Evolutionary conservation across 139 green algal genomes (phyloP).

Genomic region (Chloropicon primus): DNA sequence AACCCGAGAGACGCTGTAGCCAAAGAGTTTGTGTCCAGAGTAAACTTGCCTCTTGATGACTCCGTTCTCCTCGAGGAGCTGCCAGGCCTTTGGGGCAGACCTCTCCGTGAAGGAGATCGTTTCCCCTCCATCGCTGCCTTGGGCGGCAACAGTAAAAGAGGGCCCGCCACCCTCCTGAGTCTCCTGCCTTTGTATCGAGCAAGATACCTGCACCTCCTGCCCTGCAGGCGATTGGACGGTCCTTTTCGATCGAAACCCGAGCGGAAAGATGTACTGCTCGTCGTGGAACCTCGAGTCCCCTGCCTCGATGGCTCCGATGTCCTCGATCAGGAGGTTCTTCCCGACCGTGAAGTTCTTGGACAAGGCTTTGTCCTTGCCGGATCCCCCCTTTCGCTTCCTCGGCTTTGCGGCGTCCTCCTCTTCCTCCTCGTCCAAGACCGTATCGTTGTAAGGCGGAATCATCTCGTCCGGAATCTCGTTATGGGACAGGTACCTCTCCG

Average conservation of each 20-base stretch:
- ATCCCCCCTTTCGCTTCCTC: too few species aligned
- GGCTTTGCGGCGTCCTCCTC: too few species aligned
- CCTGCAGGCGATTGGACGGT: background rate
- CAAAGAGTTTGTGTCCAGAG: background rate
- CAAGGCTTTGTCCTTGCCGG: too few species aligned
- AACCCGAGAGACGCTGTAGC: background rate
- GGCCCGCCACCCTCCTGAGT: background rate
- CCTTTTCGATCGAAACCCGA: background rate
- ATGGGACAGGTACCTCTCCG: background rate
- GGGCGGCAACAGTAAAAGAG: background rate
- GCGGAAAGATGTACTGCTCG: background rate
- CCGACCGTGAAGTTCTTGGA: background rate
- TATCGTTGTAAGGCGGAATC: background rate
- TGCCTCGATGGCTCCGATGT: background rate
- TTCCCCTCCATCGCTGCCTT: background rate
- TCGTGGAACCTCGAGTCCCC: background rate
- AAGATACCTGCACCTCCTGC: background rate
- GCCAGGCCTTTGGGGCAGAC: background rate
- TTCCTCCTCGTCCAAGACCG: background rate
- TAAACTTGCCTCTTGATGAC: background rate
- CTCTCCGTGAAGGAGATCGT: background rate
- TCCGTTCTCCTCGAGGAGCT: background rate
- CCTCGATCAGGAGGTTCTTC: background rate
- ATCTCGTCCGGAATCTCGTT: background rate
- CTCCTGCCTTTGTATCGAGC: background rate